Evolutionary conservation across 495 filamentous ascomycete species (phyloP), one percentile per base, ranked within the genome.

Genomic region (Bacidia rubella): DNA sequence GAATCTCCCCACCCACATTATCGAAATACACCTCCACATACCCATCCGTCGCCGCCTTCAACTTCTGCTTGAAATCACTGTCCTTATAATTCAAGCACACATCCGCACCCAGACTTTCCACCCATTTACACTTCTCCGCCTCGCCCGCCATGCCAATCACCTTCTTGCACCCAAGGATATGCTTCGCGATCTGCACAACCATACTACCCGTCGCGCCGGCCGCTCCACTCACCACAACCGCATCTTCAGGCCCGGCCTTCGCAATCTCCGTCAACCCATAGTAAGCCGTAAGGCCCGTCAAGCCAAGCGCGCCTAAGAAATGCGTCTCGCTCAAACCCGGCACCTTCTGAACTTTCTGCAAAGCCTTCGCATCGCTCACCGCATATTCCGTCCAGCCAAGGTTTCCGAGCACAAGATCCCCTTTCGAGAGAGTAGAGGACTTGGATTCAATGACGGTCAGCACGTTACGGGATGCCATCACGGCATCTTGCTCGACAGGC

Each of bases 1-100:
- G 69, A 52, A 85, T 77, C 52, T 77, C 69, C 0, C 81, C 82
- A 1, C 81, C 81, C n/a, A 84, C 82, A 59, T 85, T 85, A 57
- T 85, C 83, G 62, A 76, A 84, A 59, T 76, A 85, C 20, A 86
- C 72, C 53, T 86, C 78, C 15, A 84, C 79, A 55, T 66, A 79
- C 0, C 75, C 75, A 29, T 80, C 77, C 17, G 82, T 84, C 11
- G 70, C 79, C 56, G 70, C 68, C 51, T 58, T 66, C 40, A 87
- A 71, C 47, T 83, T 73, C 47, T 73, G 51, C 49, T 63, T 62
- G 56, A 86, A 89, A 7, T 66, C 63, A 0, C 68, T 49, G 42
- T 64, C 66, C 64, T 83, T 83, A 66, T 86, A 87, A 68, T 85
- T 83, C 53, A 87, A 53, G 41, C 79, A 82, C 21, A 74, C 66